Evolutionary conservation across 352 stramenopile genomes (phyloP).

Genomic region (Phytophthora tubulina): DNA sequence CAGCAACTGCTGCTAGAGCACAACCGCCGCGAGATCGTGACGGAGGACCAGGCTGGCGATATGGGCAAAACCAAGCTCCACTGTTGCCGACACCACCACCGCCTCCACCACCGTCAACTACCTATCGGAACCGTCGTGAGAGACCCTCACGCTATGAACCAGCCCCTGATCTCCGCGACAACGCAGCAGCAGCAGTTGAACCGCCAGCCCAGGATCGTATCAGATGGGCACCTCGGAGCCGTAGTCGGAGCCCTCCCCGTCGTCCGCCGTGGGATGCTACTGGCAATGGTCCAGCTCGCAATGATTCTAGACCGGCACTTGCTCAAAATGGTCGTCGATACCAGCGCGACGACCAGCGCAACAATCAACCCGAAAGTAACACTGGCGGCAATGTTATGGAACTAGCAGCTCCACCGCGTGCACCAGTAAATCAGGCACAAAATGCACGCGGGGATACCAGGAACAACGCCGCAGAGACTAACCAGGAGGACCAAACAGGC

Average conservation of each 20-base stretch:
- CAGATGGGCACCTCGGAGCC: constrained; percentile 29
- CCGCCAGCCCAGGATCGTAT: constrained; percentile 27
- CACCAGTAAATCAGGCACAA: constrained; percentile 4
- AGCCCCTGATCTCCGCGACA: constrained; percentile 16
- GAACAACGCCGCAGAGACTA: constrained; percentile 6
- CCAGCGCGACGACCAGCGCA: constrained; percentile 5
- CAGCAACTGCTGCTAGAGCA: not conserved
- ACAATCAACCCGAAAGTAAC: constrained; percentile 15
- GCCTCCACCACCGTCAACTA: constrained; percentile 5
- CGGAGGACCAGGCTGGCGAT: constrained; percentile 13
- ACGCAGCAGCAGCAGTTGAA: constrained; percentile 19
- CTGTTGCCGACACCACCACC: constrained; percentile 6
- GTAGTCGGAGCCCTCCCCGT: constrained; percentile 44
- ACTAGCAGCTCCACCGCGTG: not conserved
- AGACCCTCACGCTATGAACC: constrained; percentile 42
- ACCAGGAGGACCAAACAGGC: constrained; percentile 13
- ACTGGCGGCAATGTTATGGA: constrained; percentile 8
- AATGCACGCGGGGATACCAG: not conserved
- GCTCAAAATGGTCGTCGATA: constrained; percentile 13
- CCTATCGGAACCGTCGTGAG: constrained; percentile 22
- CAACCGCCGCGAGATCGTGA: constrained; percentile 13
- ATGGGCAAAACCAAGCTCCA: constrained; percentile 4
- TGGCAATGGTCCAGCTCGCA: constrained; percentile 8
- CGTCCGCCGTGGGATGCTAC: not conserved
- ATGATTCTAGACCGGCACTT: constrained; percentile 8